A percentile compares a stretch with the other conserved stretches of the same genome.
Evolutionary conservation across 169 alveolate genomes (phyloP).

Genomic region (Eimeria tenella): DNA sequence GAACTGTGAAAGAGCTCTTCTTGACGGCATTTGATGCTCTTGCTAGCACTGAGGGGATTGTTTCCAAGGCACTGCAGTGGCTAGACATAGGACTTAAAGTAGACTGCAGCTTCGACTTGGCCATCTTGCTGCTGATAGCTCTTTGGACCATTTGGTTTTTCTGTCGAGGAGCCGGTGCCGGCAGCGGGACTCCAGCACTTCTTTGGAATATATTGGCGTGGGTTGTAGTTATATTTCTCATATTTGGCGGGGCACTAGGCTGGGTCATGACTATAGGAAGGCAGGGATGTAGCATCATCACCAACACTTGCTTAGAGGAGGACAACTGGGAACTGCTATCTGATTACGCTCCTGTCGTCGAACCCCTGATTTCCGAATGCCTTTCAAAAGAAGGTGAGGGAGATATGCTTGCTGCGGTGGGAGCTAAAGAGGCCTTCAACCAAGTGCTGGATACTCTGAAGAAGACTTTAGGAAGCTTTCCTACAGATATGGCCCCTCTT

Average conservation of each 20-base stretch:
- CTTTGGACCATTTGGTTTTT: constrained; percentile 49
- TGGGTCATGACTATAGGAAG: constrained; percentile 49
- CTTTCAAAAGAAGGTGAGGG: constrained; percentile 58
- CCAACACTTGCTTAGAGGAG: constrained; percentile 27
- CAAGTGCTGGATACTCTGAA: constrained; percentile 28
- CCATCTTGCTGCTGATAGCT: constrained; percentile 37
- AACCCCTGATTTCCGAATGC: constrained; percentile 54
- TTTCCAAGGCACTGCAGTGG: constrained; percentile 34
- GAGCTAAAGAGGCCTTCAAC: constrained; percentile 28
- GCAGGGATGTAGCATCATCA: constrained; percentile 54
- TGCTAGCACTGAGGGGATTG: constrained; percentile 5
- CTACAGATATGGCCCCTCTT: constrained; percentile 1
- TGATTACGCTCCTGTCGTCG: constrained; percentile 44
- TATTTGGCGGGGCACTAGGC: constrained; percentile 49
- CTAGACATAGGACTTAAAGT: constrained; percentile 35
- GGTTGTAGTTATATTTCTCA: constrained; percentile 39
- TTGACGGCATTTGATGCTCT: constrained; percentile 23
- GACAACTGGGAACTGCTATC: constrained; percentile 57
- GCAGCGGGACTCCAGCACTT: constrained; percentile 11
- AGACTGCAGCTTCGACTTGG: constrained; percentile 20
- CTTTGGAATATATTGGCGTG: constrained; percentile 29
- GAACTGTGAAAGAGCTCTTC: neutral
- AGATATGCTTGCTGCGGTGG: constrained; percentile 56
- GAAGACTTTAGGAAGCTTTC: constrained; percentile 23
- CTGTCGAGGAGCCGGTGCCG: constrained; percentile 11